Evolutionary conservation across 371 early-diverging fungal species (phyloP).

Genomic region (Apophysomyces trapeziformis): DNA sequence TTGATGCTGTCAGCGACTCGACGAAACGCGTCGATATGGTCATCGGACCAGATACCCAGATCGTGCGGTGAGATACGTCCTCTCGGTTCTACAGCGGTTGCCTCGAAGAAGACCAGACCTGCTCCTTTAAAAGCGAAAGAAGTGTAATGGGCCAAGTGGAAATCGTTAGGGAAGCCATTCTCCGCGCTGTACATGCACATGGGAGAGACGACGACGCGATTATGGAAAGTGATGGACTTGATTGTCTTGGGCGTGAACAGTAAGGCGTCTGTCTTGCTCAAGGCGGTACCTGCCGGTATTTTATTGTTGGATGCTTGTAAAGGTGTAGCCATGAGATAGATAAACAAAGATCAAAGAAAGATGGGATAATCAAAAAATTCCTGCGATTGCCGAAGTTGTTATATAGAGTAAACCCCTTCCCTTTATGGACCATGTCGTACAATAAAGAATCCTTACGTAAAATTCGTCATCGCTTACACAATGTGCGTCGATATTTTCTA

Average conservation of each 20-base stretch:
- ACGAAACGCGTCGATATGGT: conserved; percentile 66
- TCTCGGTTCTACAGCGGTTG: conserved; percentile 73
- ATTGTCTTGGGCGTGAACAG: conserved; percentile 72
- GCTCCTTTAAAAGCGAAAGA: conserved; percentile 76
- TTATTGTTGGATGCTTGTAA: conserved; percentile 11
- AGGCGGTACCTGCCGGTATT: conserved; percentile 18
- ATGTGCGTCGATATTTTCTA: too few species aligned
- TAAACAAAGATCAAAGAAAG: background rate
- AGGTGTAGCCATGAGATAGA: background rate
- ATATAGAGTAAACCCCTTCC: too few species aligned
- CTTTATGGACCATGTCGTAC: too few species aligned
- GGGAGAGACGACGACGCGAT: conserved; percentile 80
- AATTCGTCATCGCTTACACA: too few species aligned
- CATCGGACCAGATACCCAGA: conserved; percentile 80
- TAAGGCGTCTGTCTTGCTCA: conserved; percentile 15
- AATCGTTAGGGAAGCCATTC: conserved; percentile 25
- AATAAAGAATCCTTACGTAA: too few species aligned
- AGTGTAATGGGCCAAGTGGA: conserved; percentile 65
- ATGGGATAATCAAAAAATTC: too few species aligned
- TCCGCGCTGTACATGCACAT: conserved; percentile 64
- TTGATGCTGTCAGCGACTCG: conserved; percentile 71
- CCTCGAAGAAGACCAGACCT: conserved; percentile 79
- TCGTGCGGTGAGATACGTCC: conserved; percentile 83
- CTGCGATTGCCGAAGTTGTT: too few species aligned
- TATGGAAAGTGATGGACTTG: conserved; percentile 64